phyloP scores from a whole-genome alignment of 2,329 filamentous ascomycete species.

The Calonectria ilicicola region DNA sequence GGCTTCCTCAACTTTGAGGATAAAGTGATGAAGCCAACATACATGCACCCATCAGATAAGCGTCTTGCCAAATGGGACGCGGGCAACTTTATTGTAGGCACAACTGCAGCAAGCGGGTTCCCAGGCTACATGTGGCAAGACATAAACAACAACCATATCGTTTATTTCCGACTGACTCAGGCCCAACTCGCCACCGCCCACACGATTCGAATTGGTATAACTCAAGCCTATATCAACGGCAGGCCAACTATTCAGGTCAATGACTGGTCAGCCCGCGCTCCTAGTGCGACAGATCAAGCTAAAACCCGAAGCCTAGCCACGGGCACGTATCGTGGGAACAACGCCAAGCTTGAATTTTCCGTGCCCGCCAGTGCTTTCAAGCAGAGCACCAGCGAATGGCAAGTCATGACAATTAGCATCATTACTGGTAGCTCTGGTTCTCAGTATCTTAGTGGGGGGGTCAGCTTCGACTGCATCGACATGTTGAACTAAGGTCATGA shows the following conservation, averaged over 20 bases:
- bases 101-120: conserved; percentile 48
- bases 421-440: conserved; percentile 43
- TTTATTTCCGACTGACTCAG: conserved; percentile 51
- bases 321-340: conserved; percentile 48
- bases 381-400: conserved; percentile 43
- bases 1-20: conserved; percentile 52
- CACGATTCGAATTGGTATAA: conserved; percentile 46
- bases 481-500: conserved; percentile 26
- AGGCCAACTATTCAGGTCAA: conserved; percentile 48
- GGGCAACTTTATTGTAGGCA: conserved; percentile 50
- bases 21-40: conserved; percentile 54
- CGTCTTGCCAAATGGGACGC: conserved; percentile 46
- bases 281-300: conserved; percentile 43
- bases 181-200: conserved; percentile 43
- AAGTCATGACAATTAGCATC: conserved; percentile 45
- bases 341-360: conserved; percentile 42
- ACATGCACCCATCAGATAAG: conserved; percentile 54
- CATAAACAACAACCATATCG: conserved; percentile 54
- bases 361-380: conserved; percentile 44
- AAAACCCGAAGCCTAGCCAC: conserved; percentile 48
- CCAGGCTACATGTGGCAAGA: conserved; percentile 57
- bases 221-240: conserved; percentile 46
- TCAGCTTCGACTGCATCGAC: conserved; percentile 46
- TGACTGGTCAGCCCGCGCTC: conserved; percentile 41
- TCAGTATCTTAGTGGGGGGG: conserved; percentile 43